phyloP scores from a whole-genome alignment of 225 moss, liverwort and hornwort genomes.

The Anthoceros angustus region DNA sequence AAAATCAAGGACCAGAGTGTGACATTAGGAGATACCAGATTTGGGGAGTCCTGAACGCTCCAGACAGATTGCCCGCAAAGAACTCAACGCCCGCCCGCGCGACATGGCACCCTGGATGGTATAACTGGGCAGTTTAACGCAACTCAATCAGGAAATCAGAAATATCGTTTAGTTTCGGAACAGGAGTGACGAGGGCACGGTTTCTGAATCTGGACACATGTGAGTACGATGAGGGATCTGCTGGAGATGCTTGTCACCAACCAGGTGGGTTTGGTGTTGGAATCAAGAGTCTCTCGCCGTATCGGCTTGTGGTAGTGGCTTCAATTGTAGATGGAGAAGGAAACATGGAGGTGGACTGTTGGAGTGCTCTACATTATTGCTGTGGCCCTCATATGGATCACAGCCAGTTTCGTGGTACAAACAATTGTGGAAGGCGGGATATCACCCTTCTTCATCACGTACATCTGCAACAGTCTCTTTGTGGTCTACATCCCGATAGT shows the following conservation, averaged over 20 bases:
- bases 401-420: conserved; percentile 79
- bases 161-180: too few species aligned
- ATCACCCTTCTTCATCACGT: conserved; percentile 71
- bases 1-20: neutral
- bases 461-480: conserved; percentile 89
- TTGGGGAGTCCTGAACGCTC: neutral
- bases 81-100: neutral
- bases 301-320: neutral
- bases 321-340: conserved; percentile 33
- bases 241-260: too few species aligned
- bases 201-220: too few species aligned
- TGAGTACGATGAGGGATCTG: too few species aligned
- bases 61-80: neutral
- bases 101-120: neutral
- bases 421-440: conserved; percentile 55
- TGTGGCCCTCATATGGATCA: conserved; percentile 84
- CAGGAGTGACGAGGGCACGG: too few species aligned
- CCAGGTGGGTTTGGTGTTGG: too few species aligned
- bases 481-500: conserved; percentile 64
- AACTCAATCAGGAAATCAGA: too few species aligned
- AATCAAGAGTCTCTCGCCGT: too few species aligned
- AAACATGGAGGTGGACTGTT: conserved; percentile 53
- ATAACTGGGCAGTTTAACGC: too few species aligned
- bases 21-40: neutral
- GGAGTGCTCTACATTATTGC: conserved; percentile 58